Evolutionary conservation across 805 yeast genomes (phyloP), one percentile per base, ranked within the genome.

Genomic region (Starmerella sp.): DNA sequence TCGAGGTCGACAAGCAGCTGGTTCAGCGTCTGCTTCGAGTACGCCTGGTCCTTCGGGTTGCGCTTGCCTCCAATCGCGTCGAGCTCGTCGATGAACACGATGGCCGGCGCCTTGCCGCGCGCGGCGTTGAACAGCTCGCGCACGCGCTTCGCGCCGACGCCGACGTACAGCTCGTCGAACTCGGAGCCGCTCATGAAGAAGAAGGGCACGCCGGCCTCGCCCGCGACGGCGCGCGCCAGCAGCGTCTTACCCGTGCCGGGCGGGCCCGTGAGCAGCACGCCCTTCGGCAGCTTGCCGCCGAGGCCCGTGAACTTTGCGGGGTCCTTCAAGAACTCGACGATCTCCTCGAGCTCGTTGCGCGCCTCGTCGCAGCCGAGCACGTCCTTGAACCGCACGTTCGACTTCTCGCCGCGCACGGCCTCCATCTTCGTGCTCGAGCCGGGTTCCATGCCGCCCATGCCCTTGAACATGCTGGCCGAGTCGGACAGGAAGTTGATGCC

Each of bases 351-450:
- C 72, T 93, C 98, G 7, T 95, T 87, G 65, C 97, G 82, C 4
- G 99, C 98, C 73, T 93, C 99, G 71, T 95, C 99, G 58, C 91
- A 95, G 55, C 99, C 99, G 66, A 90, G 84, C 37, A 95, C 97
- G 68, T 93, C 99, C 46, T 82, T 79, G 69, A 93, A 93, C 67
- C 82, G 83, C 41, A 90, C 97, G 42, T 85, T 85, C 6, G 91
- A 84, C 67, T 87, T 79, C 52, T 86, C 89, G 63, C 89, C 96
- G 44, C 87, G 84, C 66, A 86, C 84, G 61, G 86, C 93, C 39
- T 80, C 81, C 14, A 80, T 79, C 60, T 85, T 89, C 13, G 84
- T 69, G 61, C 78, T 77, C 41, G 62, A 60, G 32, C 61, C 51
- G 35, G 62, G 67, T 14, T 70, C 68, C 50, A 55, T 42, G 30